Evolutionary conservation across 805 yeast genomes (phyloP).

Genomic region (Saccharomyces paradoxus): DNA sequence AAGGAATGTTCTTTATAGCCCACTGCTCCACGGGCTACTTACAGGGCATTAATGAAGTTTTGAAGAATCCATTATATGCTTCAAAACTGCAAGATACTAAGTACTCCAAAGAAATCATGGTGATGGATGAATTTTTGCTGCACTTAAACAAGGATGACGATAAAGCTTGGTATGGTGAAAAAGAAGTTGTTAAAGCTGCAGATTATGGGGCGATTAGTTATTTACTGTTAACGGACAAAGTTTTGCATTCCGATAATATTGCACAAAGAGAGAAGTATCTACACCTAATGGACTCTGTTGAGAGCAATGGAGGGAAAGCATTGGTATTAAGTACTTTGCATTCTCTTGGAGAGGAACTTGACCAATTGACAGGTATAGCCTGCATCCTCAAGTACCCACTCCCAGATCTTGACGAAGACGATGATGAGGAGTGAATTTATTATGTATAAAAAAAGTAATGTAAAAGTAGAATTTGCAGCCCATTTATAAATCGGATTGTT

Average conservation of each 20-base stretch:
- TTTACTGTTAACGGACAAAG: constrained; percentile 68
- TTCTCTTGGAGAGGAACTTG: constrained; percentile 82
- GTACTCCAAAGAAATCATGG: constrained; percentile 63
- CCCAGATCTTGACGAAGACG: constrained; percentile 67
- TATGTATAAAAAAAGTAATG: background rate
- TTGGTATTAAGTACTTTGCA: constrained; percentile 77
- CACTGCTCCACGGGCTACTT: constrained; percentile 89
- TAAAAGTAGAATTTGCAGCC: background rate
- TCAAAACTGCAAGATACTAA: constrained; percentile 70
- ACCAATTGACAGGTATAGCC: constrained; percentile 86
- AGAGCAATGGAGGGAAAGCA: constrained; percentile 67
- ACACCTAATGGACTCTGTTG: constrained; percentile 58
- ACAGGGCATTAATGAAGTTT: constrained; percentile 82
- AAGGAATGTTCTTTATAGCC: constrained; percentile 64
- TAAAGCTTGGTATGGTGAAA: constrained; percentile 88
- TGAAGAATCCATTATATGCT: constrained; percentile 61
- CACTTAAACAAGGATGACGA: constrained; percentile 71
- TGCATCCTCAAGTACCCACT: constrained; percentile 77
- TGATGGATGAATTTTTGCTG: constrained; percentile 70
- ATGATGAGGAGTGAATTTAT: constrained; percentile 30
- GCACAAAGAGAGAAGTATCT: constrained; percentile 60
- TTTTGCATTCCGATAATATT: constrained; percentile 73
- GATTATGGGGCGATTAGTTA: constrained; percentile 69
- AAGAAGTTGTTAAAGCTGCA: constrained; percentile 67
- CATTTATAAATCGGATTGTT: background rate